Evolutionary conservation across 352 stramenopile species (phyloP), one percentile per base, ranked within the genome.

Genomic region (Phytopythium litorale): DNA sequence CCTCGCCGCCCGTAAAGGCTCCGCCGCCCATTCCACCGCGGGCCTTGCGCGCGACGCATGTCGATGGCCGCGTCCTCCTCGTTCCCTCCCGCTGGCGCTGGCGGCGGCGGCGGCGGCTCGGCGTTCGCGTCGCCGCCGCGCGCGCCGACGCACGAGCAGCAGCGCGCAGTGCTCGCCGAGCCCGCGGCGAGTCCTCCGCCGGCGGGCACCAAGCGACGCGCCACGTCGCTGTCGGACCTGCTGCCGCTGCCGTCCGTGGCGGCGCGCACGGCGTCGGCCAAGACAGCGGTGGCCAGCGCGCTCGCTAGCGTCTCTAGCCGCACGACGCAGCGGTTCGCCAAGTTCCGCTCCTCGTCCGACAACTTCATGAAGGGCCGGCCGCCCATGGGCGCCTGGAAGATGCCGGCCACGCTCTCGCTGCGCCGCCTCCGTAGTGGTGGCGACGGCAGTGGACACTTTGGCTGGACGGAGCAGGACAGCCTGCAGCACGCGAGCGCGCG

Each of bases 201-300:
- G 7, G 68, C 66, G 7, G 23, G 63, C 11, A 63, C 46, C 65
- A 91, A 91, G 60, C 79, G 79, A 55, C 79, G 79, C 56, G 72
- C 79, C 3, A 70, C 74, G 21, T 89, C 79, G 8, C 59, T 87
- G 15, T 72, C 68, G n/a, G 79, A 89, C 64, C 62, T 73, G 12
- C 66, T 83, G 15, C 71, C 76, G 40, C 65, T 62, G 50, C 60
- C 63, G 38, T 56, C 64, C 37, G 52, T 55, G 15, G 48, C 46
- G 18, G 71, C 72, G 2, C 59, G 63, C 12, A 75, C 68, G 50
- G 65, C 75, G 7, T 75, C 66, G 9, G 68, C 70, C 13, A 58
- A 62, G 15, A 70, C 51, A 42, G 73, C 75, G 2, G 60, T 89
- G 7, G 71, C 66, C 12, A 79, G 43, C 43, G 79, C 78, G 9